A percentile compares a stretch with the other conserved stretches of the same genome.
phyloP scores from a whole-genome alignment of 2,329 filamentous ascomycete genomes.

The Nothophaeocryptopus gaeumannii region DNA sequence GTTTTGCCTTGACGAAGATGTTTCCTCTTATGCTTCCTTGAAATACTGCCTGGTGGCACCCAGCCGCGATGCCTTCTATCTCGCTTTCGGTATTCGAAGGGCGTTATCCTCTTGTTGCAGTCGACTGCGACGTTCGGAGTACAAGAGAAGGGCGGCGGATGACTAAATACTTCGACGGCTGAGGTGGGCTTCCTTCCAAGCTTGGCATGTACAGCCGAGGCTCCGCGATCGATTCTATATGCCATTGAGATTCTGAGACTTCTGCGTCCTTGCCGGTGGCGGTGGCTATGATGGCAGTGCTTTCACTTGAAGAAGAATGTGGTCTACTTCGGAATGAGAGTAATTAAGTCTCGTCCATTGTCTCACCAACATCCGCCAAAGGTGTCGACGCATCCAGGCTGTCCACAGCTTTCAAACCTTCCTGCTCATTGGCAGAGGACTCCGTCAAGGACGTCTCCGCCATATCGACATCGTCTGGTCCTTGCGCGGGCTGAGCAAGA shows the following conservation, averaged over 20 bases:
- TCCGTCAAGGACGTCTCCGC: slow-evolving; percentile 18
- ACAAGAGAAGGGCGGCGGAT: slow-evolving; percentile 14
- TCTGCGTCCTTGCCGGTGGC: too few species aligned
- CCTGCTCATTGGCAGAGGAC: slow-evolving; percentile 7
- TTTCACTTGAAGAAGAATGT: too few species aligned
- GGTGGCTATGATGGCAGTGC: too few species aligned
- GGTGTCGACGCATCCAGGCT: slow-evolving; percentile 23
- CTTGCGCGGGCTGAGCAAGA: slow-evolving; percentile 18
- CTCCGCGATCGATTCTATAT: not conserved
- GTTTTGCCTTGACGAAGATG: too few species aligned
- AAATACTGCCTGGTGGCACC: not conserved
- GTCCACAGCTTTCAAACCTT: slow-evolving; percentile 11
- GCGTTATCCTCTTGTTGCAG: not conserved
- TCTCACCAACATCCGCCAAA: slow-evolving; percentile 21
- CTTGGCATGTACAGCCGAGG: not conserved
- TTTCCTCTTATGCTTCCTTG: too few species aligned
- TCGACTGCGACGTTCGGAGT: not conserved
- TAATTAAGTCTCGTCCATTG: slow-evolving; percentile 26
- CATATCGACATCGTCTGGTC: slow-evolving; percentile 31
- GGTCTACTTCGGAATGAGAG: too few species aligned
- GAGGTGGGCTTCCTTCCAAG: not conserved
- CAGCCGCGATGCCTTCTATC: not conserved
- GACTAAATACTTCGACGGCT: slow-evolving; percentile 2
- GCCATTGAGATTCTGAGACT: too few species aligned
- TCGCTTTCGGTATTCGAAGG: not conserved